Evolutionary conservation across 1,139 yeast species (phyloP).

Genomic region (Ogataea hybrid): DNA sequence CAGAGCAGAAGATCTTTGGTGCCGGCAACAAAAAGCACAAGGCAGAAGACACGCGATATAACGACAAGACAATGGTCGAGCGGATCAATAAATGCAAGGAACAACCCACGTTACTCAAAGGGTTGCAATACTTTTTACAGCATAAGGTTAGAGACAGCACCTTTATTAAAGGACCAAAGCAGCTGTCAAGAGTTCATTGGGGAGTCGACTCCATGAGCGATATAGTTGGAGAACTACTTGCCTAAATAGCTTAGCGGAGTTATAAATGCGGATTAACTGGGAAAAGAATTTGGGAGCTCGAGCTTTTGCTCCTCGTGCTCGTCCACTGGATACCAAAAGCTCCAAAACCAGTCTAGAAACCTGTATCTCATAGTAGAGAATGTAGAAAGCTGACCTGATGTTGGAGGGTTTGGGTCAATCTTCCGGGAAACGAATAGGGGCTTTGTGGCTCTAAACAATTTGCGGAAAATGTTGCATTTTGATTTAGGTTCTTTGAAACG

Average conservation of each 20-base stretch:
- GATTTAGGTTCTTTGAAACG: conserved; percentile 1
- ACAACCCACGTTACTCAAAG: conserved; percentile 61
- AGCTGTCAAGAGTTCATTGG: conserved; percentile 66
- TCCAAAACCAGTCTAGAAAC: conserved; percentile 24
- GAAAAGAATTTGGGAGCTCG: neutral
- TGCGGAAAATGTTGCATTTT: conserved; percentile 1
- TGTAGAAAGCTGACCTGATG: conserved; percentile 12
- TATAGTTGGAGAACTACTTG: conserved; percentile 47
- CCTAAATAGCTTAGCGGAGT: conserved; percentile 11
- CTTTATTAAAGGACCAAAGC: conserved; percentile 57
- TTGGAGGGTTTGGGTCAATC: conserved; percentile 2
- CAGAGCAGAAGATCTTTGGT: conserved; percentile 52
- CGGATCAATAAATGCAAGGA: conserved; percentile 61
- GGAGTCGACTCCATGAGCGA: conserved; percentile 58
- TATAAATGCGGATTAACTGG: neutral
- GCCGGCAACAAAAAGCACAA: conserved; percentile 40
- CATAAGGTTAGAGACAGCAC: conserved; percentile 51
- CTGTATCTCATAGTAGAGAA: conserved; percentile 11
- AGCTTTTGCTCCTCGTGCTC: conserved; percentile 1
- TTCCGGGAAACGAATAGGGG: conserved; percentile 7
- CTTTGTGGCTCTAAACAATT: conserved; percentile 4
- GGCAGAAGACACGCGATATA: conserved; percentile 43
- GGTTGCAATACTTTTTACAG: conserved; percentile 67
- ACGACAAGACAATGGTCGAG: conserved; percentile 53
- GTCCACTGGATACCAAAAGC: conserved; percentile 24